Conservation (phyloP, 495 filamentous ascomycete species). For the Wilcoxina mikolae region DNA sequence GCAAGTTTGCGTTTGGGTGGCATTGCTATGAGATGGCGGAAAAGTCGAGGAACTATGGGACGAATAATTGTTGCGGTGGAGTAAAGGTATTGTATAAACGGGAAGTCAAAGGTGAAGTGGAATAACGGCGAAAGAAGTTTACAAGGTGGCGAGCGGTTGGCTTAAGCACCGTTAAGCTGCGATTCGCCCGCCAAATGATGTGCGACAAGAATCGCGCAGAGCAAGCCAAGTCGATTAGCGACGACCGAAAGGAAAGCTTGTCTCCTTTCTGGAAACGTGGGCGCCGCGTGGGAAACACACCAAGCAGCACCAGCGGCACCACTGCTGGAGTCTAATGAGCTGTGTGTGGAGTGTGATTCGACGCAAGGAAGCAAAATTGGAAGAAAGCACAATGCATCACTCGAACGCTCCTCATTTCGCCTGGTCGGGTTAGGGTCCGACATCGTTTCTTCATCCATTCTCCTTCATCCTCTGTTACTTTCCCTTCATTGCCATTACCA, state of each 20-base stretch:
- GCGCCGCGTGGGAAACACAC: too few relatives aligned
- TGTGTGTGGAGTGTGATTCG: too few relatives aligned
- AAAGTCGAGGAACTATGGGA: not conserved
- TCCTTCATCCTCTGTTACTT: not conserved
- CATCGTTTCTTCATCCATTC: not conserved
- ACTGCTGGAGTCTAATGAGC: too few relatives aligned
- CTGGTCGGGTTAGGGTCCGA: too few relatives aligned
- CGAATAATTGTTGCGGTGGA: too few relatives aligned
- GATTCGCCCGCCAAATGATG: not conserved
- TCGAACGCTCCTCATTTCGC: too few relatives aligned
- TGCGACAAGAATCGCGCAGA: not conserved
- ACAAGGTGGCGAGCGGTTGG: not conserved
- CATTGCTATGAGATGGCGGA: not conserved
- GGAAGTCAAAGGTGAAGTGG: too few relatives aligned
- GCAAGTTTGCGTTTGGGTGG: slow-evolving; percentile 7
- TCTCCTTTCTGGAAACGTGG: too few relatives aligned
- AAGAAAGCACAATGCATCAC: too few relatives aligned
- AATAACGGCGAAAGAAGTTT: not conserved
- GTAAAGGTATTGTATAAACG: too few relatives aligned
- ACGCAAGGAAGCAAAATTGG: too few relatives aligned
- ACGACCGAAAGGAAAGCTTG: not conserved
- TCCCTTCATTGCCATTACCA: not conserved
- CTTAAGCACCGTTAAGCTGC: not conserved
- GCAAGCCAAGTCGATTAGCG: not conserved
- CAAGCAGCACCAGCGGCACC: too few relatives aligned